Percentiles rank a stretch among this genome's conserved stretches.
phyloP scores from a whole-genome alignment of 1,284 basidiomycete genomes.

The Moesziomyces aphidis region DNA sequence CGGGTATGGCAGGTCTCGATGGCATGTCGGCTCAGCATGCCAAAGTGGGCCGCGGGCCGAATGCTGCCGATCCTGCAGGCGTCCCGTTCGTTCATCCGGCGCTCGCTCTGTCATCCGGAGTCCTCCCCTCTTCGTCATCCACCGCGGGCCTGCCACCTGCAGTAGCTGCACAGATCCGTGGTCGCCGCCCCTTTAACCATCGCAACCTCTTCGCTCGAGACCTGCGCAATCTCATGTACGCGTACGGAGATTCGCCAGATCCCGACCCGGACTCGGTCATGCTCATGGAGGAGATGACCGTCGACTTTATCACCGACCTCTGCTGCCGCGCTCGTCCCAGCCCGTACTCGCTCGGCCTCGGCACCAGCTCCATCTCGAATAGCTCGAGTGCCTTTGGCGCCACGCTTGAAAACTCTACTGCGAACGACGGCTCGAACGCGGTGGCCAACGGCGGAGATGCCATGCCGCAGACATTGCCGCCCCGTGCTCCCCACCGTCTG shows the following conservation, averaged over 20 bases:
- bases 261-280: conserved; percentile 86
- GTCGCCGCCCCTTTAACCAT: conserved; percentile 56
- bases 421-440: conserved; percentile 21
- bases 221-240: conserved; percentile 87
- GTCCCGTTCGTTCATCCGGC: conserved; percentile 48
- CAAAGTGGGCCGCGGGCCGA: conserved; percentile 17
- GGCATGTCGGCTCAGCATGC: conserved; percentile 12
- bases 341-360: conserved; percentile 52
- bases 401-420: conserved; percentile 21
- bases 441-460: conserved; percentile 16
- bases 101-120: conserved; percentile 24
- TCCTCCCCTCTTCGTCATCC: conserved; percentile 14
- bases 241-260: conserved; percentile 91
- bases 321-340: conserved; percentile 72
- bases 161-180: conserved; percentile 25
- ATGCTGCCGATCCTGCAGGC: conserved; percentile 16
- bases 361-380: conserved; percentile 43
- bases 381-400: conserved; percentile 32
- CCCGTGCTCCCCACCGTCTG: conserved; percentile 48
- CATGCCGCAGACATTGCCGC: conserved; percentile 23
- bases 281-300: conserved; percentile 92
- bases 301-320: conserved; percentile 89
- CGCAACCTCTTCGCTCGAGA: conserved; percentile 57
- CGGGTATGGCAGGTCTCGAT: conserved; percentile 4
- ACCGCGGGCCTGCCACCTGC: conserved; percentile 18